phyloP scores from a whole-genome alignment of 495 filamentous ascomycete genomes.

The Penicillium nucicola region DNA sequence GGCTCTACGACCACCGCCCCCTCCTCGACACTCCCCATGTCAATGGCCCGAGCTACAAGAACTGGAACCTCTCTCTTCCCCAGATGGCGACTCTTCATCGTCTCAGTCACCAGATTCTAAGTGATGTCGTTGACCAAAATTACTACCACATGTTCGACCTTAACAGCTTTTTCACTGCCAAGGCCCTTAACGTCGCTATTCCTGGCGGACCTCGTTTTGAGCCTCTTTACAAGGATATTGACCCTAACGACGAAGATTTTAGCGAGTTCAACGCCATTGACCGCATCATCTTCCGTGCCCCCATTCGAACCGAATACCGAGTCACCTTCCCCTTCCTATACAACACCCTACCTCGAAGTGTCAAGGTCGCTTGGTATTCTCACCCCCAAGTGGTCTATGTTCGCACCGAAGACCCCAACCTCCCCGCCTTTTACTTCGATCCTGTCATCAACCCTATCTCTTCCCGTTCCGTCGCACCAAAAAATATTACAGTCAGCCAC shows the following conservation, averaged over 20 bases:
- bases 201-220: constrained; percentile 97
- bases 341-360: constrained; percentile 92
- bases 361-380: constrained; percentile 91
- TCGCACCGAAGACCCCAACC: constrained; percentile 78
- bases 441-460: constrained; percentile 97
- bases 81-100: constrained; percentile 97
- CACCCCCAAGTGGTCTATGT: constrained; percentile 92
- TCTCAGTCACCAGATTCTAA: constrained; percentile 85
- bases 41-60: constrained; percentile 95
- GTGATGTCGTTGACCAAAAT: constrained; percentile 91
- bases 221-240: constrained; percentile 97
- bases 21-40: constrained; percentile 90
- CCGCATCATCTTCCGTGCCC: constrained; percentile 96
- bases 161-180: constrained; percentile 92
- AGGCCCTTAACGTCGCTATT: constrained; percentile 94
- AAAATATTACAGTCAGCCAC: constrained; percentile 88
- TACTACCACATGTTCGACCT: constrained; percentile 98
- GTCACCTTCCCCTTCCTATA: constrained; percentile 94
- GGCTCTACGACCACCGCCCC: constrained; percentile 96
- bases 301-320: constrained; percentile 93
- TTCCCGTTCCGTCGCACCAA: constrained; percentile 87
- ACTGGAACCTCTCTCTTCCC: constrained; percentile 88
- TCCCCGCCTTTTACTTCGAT: constrained; percentile 98
- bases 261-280: constrained; percentile 99
- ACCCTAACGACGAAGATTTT: constrained; percentile 99